These are phyloP conservation scores for Penicillium turbatum DNA, from an alignment of 495 filamentous ascomycete species.

Conservation along the genomic window DNA sequence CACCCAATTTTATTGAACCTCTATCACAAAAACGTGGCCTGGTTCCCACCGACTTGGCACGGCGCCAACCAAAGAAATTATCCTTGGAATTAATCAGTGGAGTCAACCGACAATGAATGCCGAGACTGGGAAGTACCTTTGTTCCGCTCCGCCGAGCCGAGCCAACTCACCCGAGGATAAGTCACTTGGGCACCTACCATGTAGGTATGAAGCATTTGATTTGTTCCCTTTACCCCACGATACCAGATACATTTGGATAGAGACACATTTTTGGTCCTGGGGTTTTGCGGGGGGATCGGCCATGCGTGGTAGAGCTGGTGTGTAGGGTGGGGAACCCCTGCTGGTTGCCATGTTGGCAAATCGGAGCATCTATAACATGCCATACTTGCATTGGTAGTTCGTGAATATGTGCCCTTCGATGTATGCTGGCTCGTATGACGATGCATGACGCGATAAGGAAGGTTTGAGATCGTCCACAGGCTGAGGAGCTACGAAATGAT, in stretches of 20 bases:
- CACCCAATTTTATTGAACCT: too few species aligned
- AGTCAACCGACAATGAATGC: neutral
- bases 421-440: neutral
- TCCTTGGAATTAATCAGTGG: too few species aligned
- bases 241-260: neutral
- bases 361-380: too few species aligned
- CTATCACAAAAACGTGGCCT: too few species aligned
- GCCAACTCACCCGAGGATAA: slow-evolving; percentile 1
- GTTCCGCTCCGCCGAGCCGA: slow-evolving; percentile 29
- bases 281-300: neutral
- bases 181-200: too few species aligned
- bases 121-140: neutral
- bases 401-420: neutral
- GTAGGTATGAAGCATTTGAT: neutral
- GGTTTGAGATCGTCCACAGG: neutral
- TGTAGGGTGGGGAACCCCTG: too few species aligned
- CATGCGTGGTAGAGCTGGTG: too few species aligned
- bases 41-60: too few species aligned
- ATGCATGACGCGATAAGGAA: neutral
- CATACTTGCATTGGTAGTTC: too few species aligned
- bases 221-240: neutral
- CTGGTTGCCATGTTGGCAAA: too few species aligned
- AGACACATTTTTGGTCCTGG: neutral
- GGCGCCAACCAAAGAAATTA: too few species aligned
- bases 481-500: neutral